Conservation (phyloP, 768 basidiomycete species). For the Tulasnella sp. region DNA sequence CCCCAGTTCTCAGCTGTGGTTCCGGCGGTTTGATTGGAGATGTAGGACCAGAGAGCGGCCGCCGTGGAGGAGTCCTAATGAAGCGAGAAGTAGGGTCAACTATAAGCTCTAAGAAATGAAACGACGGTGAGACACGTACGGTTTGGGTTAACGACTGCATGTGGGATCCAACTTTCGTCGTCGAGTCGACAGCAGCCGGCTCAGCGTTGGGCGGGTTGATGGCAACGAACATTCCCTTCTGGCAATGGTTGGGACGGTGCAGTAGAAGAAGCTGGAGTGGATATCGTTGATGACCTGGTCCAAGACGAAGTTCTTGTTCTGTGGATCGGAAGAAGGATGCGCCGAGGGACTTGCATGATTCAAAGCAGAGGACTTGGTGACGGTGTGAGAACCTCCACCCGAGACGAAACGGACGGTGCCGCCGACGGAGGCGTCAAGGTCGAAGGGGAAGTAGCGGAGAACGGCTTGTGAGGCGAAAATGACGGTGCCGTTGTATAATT, state of each 20-base stretch:
- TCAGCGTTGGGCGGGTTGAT: slow-evolving; percentile 35
- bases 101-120: not conserved
- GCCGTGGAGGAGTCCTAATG: slow-evolving; percentile 48
- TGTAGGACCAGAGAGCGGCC: slow-evolving; percentile 50
- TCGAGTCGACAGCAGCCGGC: slow-evolving; percentile 27
- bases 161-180: slow-evolving; percentile 44
- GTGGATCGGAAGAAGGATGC: slow-evolving; percentile 50
- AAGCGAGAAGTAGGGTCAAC: slow-evolving; percentile 5
- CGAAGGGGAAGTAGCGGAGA: slow-evolving; percentile 67
- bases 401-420: slow-evolving; percentile 72
- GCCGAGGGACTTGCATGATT: slow-evolving; percentile 58
- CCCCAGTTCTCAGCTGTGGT: slow-evolving; percentile 54
- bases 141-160: slow-evolving; percentile 38
- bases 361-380: slow-evolving; percentile 66
- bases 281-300: slow-evolving; percentile 66
- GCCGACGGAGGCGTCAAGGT: slow-evolving; percentile 64
- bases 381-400: slow-evolving; percentile 73
- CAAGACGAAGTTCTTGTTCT: slow-evolving; percentile 58
- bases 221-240: slow-evolving; percentile 71
- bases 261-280: slow-evolving; percentile 66
- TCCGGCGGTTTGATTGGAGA: slow-evolving; percentile 41
- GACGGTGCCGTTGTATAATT: slow-evolving; percentile 51
- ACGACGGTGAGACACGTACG: slow-evolving; percentile 9
- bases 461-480: slow-evolving; percentile 67
- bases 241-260: slow-evolving; percentile 60